These are phyloP conservation scores for Gleditsia sinensis DNA, from an alignment of 306 rosid genomes.

Conservation along the genomic window DNA sequence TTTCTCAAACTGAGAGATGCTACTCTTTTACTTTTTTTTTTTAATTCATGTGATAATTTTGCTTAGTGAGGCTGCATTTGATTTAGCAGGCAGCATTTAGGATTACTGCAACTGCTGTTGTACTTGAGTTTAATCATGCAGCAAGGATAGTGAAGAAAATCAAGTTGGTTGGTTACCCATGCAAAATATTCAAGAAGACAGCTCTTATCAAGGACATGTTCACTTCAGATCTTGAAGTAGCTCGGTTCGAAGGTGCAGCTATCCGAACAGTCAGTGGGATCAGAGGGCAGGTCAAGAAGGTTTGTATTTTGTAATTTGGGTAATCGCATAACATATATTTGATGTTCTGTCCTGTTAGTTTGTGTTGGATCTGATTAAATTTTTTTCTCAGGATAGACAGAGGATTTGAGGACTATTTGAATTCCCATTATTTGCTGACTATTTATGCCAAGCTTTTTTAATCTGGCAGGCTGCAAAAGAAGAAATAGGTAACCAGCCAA, in stretches of 20 bases:
- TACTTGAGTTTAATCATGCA: constrained; percentile 86
- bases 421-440: not conserved
- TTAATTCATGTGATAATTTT: constrained; percentile 19
- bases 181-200: constrained; percentile 94
- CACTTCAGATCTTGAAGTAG: constrained; percentile 90
- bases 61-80: constrained; percentile 31
- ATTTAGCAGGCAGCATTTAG: constrained; percentile 75
- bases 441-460: constrained; percentile 13
- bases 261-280: constrained; percentile 90
- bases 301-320: constrained; percentile 34
- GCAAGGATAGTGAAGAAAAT: constrained; percentile 81
- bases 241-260: constrained; percentile 96
- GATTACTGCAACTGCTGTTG: constrained; percentile 88
- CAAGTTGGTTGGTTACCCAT: constrained; percentile 88
- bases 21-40: not conserved
- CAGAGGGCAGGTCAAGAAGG: constrained; percentile 98
- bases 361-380: constrained; percentile 13
- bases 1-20: constrained; percentile 6
- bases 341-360: constrained; percentile 26
- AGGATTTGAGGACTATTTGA: not conserved
- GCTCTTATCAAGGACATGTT: constrained; percentile 93
- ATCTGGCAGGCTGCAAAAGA: constrained; percentile 85
- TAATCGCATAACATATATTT: not conserved
- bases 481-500: constrained; percentile 80
- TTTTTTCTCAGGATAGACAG: not conserved